These are phyloP conservation scores for Raphanus hybrid DNA, from an alignment of 441 rosid species.

Conservation along the genomic window DNA sequence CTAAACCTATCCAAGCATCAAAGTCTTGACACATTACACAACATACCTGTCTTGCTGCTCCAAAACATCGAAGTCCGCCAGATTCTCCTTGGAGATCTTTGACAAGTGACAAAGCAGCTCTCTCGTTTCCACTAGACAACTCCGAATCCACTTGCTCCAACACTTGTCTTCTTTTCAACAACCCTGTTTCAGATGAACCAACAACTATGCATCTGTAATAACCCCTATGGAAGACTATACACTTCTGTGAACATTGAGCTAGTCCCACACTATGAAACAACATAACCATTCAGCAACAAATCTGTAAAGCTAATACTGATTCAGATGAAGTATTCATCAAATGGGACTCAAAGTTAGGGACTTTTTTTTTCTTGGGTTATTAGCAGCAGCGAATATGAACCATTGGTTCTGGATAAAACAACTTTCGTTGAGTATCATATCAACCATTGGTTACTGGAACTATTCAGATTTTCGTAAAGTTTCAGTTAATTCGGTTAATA, in stretches of 20 bases:
- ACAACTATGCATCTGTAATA: constrained; percentile 31
- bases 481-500: background rate
- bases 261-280: constrained; percentile 43
- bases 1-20: background rate
- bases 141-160: constrained; percentile 69
- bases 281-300: constrained; percentile 49
- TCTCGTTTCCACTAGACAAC: constrained; percentile 75
- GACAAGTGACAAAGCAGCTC: constrained; percentile 70
- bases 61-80: constrained; percentile 77
- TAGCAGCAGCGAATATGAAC: background rate
- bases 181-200: constrained; percentile 51
- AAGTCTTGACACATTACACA: too few relatives aligned
- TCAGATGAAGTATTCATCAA: constrained; percentile 12
- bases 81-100: constrained; percentile 78
- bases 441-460: background rate
- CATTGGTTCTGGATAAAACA: constrained; percentile 38
- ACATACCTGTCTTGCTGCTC: constrained; percentile 71
- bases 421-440: background rate
- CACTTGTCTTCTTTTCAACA: constrained; percentile 51
- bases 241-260: constrained; percentile 37
- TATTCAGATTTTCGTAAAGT: background rate
- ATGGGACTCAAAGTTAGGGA: background rate
- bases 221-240: constrained; percentile 32
- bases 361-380: background rate
- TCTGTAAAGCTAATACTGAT: constrained; percentile 7